phyloP scores from a whole-genome alignment of 192 early-diverging fungal genomes.

The Borealophlyctis nickersoniae region DNA sequence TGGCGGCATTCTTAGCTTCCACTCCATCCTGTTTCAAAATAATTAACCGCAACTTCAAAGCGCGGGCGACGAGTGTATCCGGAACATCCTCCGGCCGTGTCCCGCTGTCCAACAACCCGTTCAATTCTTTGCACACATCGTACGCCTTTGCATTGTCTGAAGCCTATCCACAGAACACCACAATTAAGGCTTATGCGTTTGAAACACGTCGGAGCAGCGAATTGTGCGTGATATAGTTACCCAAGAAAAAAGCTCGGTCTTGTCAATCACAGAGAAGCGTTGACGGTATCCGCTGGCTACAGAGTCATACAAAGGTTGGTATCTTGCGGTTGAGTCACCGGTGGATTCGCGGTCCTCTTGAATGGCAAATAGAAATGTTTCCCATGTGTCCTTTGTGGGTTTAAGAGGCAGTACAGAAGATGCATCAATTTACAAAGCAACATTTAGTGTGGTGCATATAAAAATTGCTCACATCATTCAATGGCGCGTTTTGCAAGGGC shows the following conservation, averaged over 20 bases:
- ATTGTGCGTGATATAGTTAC: conserved; percentile 12
- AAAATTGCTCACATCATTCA: conserved; percentile 33
- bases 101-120: conserved; percentile 39
- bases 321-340: neutral
- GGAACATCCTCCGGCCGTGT: conserved; percentile 30
- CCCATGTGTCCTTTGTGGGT: conserved; percentile 36
- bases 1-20: conserved; percentile 37
- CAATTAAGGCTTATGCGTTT: neutral
- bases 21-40: conserved; percentile 48
- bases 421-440: too few species aligned
- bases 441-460: neutral
- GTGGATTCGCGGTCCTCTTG: neutral
- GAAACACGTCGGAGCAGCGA: neutral
- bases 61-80: conserved; percentile 37
- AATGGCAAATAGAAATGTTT: conserved; percentile 32
- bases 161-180: conserved; percentile 16
- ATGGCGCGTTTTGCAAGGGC: conserved; percentile 11
- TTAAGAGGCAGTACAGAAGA: too few species aligned
- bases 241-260: conserved; percentile 42
- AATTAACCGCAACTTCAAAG: conserved; percentile 40
- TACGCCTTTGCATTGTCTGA: conserved; percentile 38
- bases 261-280: conserved; percentile 36
- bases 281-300: conserved; percentile 39
- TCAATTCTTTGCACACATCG: conserved; percentile 48
- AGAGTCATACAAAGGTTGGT: conserved; percentile 19